Evolutionary conservation across 2,329 filamentous ascomycete species (phyloP).

Genomic region (Dothideomycetes sp.): DNA sequence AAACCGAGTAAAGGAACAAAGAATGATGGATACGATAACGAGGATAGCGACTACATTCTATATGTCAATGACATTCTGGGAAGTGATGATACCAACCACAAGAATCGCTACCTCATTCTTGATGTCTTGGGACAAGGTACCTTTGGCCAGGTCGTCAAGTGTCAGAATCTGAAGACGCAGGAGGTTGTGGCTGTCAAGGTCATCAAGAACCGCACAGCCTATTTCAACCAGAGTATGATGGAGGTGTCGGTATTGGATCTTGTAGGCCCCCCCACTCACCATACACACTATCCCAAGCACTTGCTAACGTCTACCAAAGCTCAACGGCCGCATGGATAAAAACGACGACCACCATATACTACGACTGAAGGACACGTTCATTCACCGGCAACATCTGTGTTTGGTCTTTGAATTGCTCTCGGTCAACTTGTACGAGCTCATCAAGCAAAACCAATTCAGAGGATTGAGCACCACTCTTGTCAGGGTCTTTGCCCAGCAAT

Average conservation of each 20-base stretch:
- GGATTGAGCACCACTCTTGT: slow-evolving; percentile 94
- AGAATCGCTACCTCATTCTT: slow-evolving; percentile 95
- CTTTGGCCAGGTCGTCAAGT: slow-evolving; percentile 98
- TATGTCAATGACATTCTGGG: slow-evolving; percentile 98
- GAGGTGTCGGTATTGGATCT: slow-evolving; percentile 95
- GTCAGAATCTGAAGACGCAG: slow-evolving; percentile 95
- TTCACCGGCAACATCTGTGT: slow-evolving; percentile 93
- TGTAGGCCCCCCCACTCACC: slow-evolving; percentile 42
- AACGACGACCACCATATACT: slow-evolving; percentile 97
- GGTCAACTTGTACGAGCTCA: slow-evolving; percentile 95
- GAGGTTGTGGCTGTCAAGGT: slow-evolving; percentile 98
- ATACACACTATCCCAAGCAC: background rate
- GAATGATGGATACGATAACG: slow-evolving; percentile 98
- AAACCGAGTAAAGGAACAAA: slow-evolving; percentile 98
- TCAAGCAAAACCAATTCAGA: slow-evolving; percentile 99
- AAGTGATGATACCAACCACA: slow-evolving; percentile 95
- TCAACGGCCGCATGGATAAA: slow-evolving; percentile 98
- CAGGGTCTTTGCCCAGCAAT: slow-evolving; percentile 91
- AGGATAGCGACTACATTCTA: slow-evolving; percentile 97
- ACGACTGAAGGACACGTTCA: slow-evolving; percentile 93
- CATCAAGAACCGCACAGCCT: slow-evolving; percentile 96
- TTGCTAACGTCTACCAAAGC: slow-evolving; percentile 40
- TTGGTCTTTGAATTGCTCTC: slow-evolving; percentile 93
- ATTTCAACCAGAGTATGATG: slow-evolving; percentile 99
- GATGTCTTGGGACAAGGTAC: slow-evolving; percentile 96